Conservation (phyloP, 257 asterid species). For the Solanum raphanifolium region DNA sequence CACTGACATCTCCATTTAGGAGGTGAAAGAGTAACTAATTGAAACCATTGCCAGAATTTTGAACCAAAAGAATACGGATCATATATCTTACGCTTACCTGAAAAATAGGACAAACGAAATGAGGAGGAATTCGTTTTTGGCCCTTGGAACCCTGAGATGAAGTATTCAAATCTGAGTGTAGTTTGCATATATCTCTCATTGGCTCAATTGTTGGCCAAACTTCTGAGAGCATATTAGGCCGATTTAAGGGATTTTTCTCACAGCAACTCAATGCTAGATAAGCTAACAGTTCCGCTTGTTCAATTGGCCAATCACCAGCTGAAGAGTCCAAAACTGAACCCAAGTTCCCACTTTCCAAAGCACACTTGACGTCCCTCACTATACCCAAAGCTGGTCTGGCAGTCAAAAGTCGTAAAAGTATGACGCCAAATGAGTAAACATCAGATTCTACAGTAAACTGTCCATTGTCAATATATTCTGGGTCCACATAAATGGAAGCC, state of each 20-base stretch:
- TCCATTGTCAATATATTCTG: conserved; percentile 34
- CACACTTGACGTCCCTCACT: conserved; percentile 61
- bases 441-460: conserved; percentile 59
- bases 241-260: conserved; percentile 28
- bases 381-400: conserved; percentile 45
- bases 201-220: conserved; percentile 50
- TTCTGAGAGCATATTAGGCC: conserved; percentile 53
- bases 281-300: conserved; percentile 36
- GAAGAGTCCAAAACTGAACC: conserved; percentile 46
- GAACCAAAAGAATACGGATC: not conserved
- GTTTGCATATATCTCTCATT: conserved; percentile 35
- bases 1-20: not conserved
- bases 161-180: conserved; percentile 16
- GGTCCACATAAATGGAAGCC: conserved; percentile 37
- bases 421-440: conserved; percentile 65
- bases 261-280: conserved; percentile 70
- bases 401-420: conserved; percentile 58
- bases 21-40: not conserved
- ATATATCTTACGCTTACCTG: conserved; percentile 42
- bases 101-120: conserved; percentile 75
- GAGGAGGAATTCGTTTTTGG: conserved; percentile 56
- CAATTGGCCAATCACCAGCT: conserved; percentile 89
- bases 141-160: conserved; percentile 23
- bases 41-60: not conserved
- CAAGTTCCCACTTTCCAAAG: conserved; percentile 49